Conservation (phyloP, 2,329 filamentous ascomycete genomes). For the Diaporthe citriasiana region DNA sequence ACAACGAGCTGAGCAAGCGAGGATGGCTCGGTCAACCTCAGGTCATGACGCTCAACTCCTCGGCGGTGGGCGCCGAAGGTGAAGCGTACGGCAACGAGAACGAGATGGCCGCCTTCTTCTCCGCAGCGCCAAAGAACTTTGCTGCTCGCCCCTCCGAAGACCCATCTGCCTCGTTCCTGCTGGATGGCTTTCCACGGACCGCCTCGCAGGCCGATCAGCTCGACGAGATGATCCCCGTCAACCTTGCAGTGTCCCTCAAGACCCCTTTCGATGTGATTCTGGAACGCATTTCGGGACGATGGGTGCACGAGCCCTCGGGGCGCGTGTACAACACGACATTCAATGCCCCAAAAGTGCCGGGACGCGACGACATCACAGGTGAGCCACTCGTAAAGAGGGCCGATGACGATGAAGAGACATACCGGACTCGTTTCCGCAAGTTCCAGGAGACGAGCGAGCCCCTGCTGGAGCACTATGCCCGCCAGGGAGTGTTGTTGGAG, state of each 20-base stretch:
- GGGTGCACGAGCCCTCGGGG: conserved; percentile 93
- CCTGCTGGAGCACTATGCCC: conserved; percentile 89
- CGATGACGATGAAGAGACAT: conserved; percentile 90
- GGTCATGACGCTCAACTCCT: conserved; percentile 67
- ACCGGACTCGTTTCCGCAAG: conserved; percentile 82
- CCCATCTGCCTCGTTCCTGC: conserved; percentile 88
- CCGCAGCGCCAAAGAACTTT: conserved; percentile 54
- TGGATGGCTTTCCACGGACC: conserved; percentile 96
- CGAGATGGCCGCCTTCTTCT: conserved; percentile 58
- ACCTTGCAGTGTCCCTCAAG: conserved; percentile 88
- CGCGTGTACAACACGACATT: conserved; percentile 96
- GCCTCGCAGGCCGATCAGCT: conserved; percentile 83
- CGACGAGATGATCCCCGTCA: conserved; percentile 90
- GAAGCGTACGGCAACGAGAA: conserved; percentile 47
- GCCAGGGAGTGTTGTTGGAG: conserved; percentile 86
- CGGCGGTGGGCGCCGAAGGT: conserved; percentile 58
- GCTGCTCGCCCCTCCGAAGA: conserved; percentile 71
- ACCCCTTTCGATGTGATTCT: conserved; percentile 91
- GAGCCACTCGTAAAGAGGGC: conserved; percentile 85
- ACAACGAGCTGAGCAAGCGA: conserved; percentile 85
- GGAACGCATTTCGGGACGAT: conserved; percentile 89
- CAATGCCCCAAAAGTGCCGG: conserved; percentile 84
- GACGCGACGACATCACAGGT: conserved; percentile 91
- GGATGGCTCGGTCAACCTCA: conserved; percentile 79
- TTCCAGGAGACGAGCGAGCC: conserved; percentile 91